A percentile compares a stretch with the other conserved stretches of the same genome.
Evolutionary conservation across 176 grass and related monocot genomes (phyloP).

Genomic region (Eragrostis curvula): DNA sequence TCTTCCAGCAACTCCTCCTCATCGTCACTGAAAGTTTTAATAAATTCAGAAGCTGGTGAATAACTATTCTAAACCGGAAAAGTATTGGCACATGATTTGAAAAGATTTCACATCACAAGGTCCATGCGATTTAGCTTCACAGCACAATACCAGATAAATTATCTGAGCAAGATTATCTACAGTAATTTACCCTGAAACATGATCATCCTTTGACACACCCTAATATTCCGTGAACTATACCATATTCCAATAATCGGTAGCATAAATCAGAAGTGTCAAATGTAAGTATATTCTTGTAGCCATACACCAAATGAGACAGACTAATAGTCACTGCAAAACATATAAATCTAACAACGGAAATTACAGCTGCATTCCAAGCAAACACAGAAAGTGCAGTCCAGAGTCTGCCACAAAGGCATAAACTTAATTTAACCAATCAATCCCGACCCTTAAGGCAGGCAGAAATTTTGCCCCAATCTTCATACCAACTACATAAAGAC

Average conservation of each 20-base stretch:
- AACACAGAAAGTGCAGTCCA: neutral
- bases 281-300: too few relatives aligned
- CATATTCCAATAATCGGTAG: too few relatives aligned
- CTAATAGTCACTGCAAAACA: too few relatives aligned
- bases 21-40: constrained; percentile 62
- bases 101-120: neutral
- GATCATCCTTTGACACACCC: neutral
- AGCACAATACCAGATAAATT: neutral
- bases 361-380: neutral
- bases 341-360: neutral
- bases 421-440: neutral
- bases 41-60: too few relatives aligned
- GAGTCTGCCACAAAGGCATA: too few relatives aligned
- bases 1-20: constrained; percentile 67
- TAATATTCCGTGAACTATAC: neutral
- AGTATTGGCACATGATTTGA: too few relatives aligned
- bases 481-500: neutral
- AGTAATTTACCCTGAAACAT: neutral
- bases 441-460: neutral
- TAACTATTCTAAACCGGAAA: too few relatives aligned
- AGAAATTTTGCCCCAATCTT: neutral
- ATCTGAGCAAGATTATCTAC: neutral
- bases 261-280: too few relatives aligned
- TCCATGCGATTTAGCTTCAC: neutral
- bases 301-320: neutral